phyloP scores from a whole-genome alignment of 176 grass and related monocot species.

The Eremochloa ophiuroides region DNA sequence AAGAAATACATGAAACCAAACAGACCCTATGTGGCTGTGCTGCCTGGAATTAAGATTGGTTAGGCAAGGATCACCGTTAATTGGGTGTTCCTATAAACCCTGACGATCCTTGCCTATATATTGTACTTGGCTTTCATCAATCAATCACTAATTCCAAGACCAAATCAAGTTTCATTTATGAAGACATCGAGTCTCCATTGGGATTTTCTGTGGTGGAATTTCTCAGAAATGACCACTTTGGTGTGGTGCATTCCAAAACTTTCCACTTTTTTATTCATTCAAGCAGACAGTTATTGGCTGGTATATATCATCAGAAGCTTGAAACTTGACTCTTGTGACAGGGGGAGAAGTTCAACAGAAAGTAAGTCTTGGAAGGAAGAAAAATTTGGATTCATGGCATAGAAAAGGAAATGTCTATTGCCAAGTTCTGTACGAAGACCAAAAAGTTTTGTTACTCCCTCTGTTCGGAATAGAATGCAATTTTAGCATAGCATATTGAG shows the following conservation, averaged over 20 bases:
- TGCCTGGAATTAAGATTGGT: too few species aligned
- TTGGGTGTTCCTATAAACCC: too few species aligned
- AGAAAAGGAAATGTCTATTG: neutral
- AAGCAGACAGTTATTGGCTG: neutral
- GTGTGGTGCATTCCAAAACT: neutral
- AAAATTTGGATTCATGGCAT: neutral
- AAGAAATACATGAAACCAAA: too few species aligned
- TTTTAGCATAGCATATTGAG: neutral
- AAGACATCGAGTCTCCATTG: neutral
- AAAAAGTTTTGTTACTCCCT: neutral
- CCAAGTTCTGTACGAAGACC: neutral
- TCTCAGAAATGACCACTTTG: neutral
- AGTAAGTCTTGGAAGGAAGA: neutral
- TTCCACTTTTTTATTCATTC: neutral
- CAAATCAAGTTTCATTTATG: neutral
- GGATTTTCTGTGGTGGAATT: neutral
- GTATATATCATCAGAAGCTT: neutral
- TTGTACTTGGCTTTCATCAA: too few species aligned
- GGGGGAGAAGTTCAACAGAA: neutral
- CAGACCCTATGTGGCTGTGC: too few species aligned
- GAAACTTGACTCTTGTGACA: neutral
- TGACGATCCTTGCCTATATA: too few species aligned
- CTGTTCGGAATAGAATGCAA: neutral
- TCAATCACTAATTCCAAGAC: too few species aligned
- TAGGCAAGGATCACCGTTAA: too few species aligned